A percentile compares a stretch with the other conserved stretches of the same genome.
These are phyloP conservation scores for Trypanosoma platydactyli DNA, from an alignment of 208 protist species.

Conservation along the genomic window DNA sequence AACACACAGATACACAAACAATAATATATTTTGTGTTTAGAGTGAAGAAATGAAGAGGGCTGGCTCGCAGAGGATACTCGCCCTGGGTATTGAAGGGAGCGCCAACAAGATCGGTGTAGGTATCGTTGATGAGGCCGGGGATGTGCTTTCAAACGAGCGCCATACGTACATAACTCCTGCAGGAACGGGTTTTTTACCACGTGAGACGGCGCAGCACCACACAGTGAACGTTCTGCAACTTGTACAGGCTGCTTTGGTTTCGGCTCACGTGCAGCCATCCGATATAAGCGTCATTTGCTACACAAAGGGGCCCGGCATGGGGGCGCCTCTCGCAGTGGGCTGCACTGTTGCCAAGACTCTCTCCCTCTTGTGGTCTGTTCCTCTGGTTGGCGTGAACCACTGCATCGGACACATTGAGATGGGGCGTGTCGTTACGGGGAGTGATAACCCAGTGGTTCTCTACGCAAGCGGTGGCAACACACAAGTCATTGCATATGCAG, in stretches of 20 bases:
- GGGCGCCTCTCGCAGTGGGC: slow-evolving; percentile 91
- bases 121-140: slow-evolving; percentile 93
- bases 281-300: slow-evolving; percentile 96
- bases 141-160: slow-evolving; percentile 96
- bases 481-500: slow-evolving; percentile 97
- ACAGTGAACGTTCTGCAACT: slow-evolving; percentile 72
- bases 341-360: slow-evolving; percentile 83
- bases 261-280: slow-evolving; percentile 76
- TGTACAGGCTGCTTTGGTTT: slow-evolving; percentile 91
- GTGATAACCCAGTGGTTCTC: slow-evolving; percentile 96
- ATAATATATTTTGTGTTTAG: neutral
- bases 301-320: slow-evolving; percentile 98
- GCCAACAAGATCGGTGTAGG: slow-evolving; percentile 99
- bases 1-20: slow-evolving; percentile 1
- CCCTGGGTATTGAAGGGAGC: slow-evolving; percentile 98
- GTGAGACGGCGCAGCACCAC: slow-evolving; percentile 98
- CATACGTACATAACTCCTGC: slow-evolving; percentile 97
- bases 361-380: slow-evolving; percentile 86
- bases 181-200: slow-evolving; percentile 98
- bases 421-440: slow-evolving; percentile 96
- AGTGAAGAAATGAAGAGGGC: slow-evolving; percentile 2
- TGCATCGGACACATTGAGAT: slow-evolving; percentile 99
- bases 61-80: slow-evolving; percentile 37
- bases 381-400: slow-evolving; percentile 99
- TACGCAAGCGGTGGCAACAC: slow-evolving; percentile 99